Base-by-base conservation (phyloP, 2,329 filamentous ascomycete genomes). In the Verticillium nubilum region DNA sequence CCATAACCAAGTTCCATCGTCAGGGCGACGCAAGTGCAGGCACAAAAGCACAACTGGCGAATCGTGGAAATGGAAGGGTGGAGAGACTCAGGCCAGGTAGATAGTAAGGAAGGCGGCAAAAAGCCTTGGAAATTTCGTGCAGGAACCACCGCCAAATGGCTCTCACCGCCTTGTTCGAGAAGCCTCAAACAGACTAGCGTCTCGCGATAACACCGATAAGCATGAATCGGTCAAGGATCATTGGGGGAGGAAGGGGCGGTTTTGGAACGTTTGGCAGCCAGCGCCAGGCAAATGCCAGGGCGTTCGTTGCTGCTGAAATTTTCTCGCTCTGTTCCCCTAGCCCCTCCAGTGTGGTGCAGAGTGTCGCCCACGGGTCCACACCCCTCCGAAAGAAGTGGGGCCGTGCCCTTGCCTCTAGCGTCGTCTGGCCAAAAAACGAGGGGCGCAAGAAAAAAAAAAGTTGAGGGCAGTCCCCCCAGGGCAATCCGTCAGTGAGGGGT, bases 201-300 rank as follows among this genome's bases (percentile, higher is more conserved):
- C 0, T 2, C 6, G 26, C 57, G 65, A 68, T 68, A 67, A 68
- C 67, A 61, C 33, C 65, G 69, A 71, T 71, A 71, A 71, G 69
- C 68, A 64, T 69, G 68, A 68, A 65, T 71, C 67, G 67, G 62
- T 58, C 57, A 58, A 56, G 55, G 58, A 53, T 58, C 56, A 62
- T 62, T 64, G 62, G 62, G 63, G 62, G 62, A 61, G 19, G 42
- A 47, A 47, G 42, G 42, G 42, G 37, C 37, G 37, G 37, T 23
- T 47, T 47, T 17, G 37, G 37, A 13, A 10, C 5, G 37, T 47
- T 47, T 19, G 17, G 37, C 37, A 47, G 37, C 17, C 37, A 23
- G 37, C n/a, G n/a, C n/a, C n/a, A n/a, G n/a, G n/a, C n/a, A n/a
- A n/a, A n/a, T n/a, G n/a, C n/a, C 42, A 47, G 17, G 42, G 42